A percentile compares a stretch with the other conserved stretches of the same genome.
phyloP scores from a whole-genome alignment of 2,329 filamentous ascomycete genomes.

The Aureobasidium namibiae region DNA sequence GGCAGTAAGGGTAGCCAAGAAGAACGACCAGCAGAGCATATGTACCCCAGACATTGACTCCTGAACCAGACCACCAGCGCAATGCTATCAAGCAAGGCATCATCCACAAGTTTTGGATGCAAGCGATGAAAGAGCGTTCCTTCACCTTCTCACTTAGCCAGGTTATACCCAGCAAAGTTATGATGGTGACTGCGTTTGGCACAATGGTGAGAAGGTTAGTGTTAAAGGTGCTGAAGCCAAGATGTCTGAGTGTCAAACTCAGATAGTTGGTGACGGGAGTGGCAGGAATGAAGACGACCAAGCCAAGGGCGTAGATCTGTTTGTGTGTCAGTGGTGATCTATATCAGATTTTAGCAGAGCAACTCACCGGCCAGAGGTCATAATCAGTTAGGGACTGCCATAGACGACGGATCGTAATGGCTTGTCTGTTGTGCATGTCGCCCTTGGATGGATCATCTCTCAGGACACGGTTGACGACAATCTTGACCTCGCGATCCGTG shows the following conservation, averaged over 20 bases:
- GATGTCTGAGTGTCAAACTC: slow-evolving; percentile 29
- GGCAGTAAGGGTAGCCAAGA: slow-evolving; percentile 34
- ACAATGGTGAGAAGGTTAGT: slow-evolving; percentile 36
- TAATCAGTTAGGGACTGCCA: slow-evolving; percentile 50
- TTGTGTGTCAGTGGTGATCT: slow-evolving; percentile 35
- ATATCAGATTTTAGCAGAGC: slow-evolving; percentile 40
- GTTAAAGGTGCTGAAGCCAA: slow-evolving; percentile 35
- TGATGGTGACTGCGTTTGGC: slow-evolving; percentile 40
- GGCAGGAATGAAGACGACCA: slow-evolving; percentile 33
- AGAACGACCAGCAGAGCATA: slow-evolving; percentile 32
- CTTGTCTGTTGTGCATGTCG: slow-evolving; percentile 52
- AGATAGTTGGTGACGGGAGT: slow-evolving; percentile 32
- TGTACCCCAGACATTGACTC: slow-evolving; percentile 29
- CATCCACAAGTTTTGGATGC: slow-evolving; percentile 33
- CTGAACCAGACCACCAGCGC: slow-evolving; percentile 26
- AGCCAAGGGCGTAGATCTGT: slow-evolving; percentile 42
- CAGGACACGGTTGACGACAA: slow-evolving; percentile 58
- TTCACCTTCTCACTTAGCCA: slow-evolving; percentile 43
- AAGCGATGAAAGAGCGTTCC: slow-evolving; percentile 42
- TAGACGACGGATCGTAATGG: slow-evolving; percentile 42
- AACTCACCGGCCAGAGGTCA: slow-evolving; percentile 42
- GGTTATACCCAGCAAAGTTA: slow-evolving; percentile 42
- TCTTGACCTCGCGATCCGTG: slow-evolving; percentile 57
- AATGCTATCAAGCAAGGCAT: slow-evolving; percentile 34
- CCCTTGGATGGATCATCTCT: slow-evolving; percentile 50